These are phyloP conservation scores for Microcyclospora pomicola DNA, from an alignment of 2,329 filamentous ascomycete species.

Conservation along the genomic window DNA sequence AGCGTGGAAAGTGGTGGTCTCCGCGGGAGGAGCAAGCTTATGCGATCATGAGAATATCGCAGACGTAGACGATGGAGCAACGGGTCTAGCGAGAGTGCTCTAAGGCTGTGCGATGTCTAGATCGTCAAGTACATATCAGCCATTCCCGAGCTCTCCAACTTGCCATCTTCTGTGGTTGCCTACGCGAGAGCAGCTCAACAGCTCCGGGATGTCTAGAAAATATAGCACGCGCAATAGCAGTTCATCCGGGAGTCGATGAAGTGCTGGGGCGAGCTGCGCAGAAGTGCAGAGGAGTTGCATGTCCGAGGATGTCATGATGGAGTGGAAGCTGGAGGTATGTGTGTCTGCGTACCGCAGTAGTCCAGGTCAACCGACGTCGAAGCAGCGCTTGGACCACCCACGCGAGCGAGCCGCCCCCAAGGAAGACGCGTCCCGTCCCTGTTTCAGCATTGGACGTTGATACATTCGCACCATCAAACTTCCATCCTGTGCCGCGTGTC, in stretches of 20 bases:
- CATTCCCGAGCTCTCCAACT: not conserved
- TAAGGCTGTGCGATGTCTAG: constrained; percentile 49
- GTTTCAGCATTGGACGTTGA: no score
- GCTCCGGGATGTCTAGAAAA: constrained; percentile 34
- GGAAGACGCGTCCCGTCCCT: no score
- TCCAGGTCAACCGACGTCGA: constrained; percentile 1
- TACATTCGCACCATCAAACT: no score
- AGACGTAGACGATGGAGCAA: constrained; percentile 51
- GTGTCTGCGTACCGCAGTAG: constrained; percentile 9
- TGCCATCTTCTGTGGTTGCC: constrained; percentile 3
- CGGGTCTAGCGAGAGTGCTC: constrained; percentile 49
- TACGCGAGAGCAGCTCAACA: constrained; percentile 30
- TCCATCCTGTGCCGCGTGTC: no score
- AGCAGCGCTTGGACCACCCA: no score
- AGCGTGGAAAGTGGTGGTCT: constrained; percentile 45
- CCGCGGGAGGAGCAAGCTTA: constrained; percentile 43
- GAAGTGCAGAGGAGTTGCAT: constrained; percentile 8
- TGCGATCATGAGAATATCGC: constrained; percentile 39
- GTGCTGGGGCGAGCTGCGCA: constrained; percentile 3
- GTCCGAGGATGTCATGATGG: constrained; percentile 4
- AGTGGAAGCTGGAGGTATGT: constrained; percentile 8
- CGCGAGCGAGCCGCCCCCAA: no score
- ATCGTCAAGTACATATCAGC: constrained; percentile 2
- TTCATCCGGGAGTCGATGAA: constrained; percentile 23
- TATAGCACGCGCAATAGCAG: constrained; percentile 31